Conservation (phyloP, 176 grass and related monocot species). For the Coix lacrymajobi region DNA sequence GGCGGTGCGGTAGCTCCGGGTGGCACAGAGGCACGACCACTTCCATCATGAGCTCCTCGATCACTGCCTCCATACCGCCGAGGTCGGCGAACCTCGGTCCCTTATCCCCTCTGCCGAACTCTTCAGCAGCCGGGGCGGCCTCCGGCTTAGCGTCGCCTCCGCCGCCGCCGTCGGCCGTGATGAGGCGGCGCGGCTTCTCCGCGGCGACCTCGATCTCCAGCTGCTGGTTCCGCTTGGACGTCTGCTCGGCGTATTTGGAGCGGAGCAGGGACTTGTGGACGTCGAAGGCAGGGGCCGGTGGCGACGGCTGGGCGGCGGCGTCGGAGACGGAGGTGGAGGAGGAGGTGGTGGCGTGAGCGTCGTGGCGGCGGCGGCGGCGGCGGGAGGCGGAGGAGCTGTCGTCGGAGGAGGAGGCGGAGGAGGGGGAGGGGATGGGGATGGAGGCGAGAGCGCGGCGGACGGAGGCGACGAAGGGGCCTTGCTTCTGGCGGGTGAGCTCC, state of each 20-base stretch:
- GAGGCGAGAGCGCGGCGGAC: conserved; percentile 35
- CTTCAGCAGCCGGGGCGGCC: neutral
- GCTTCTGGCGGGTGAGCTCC: conserved; percentile 46
- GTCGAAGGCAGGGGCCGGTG: conserved; percentile 39
- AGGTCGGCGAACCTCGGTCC: conserved; percentile 63
- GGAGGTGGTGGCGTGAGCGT: conserved; percentile 19
- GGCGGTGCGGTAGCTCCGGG: conserved; percentile 55
- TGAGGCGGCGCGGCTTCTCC: conserved; percentile 48
- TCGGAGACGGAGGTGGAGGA: conserved; percentile 51
- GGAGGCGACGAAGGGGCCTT: conserved; percentile 34
- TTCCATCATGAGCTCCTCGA: conserved; percentile 88
- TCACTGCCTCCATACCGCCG: conserved; percentile 59
- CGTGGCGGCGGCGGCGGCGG: conserved; percentile 24
- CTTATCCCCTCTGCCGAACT: conserved; percentile 8
- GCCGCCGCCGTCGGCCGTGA: conserved; percentile 29
- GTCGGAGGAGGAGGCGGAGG: neutral
- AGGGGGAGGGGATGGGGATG: neutral
- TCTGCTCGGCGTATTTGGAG: conserved; percentile 42
- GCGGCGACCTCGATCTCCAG: conserved; percentile 59
- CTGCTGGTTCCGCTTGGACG: conserved; percentile 28
- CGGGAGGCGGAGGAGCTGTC: conserved; percentile 7
- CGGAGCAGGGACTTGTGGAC: conserved; percentile 63
- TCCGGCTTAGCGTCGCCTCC: conserved; percentile 30
- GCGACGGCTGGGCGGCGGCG: neutral
- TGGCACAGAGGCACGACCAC: conserved; percentile 83